Conservation (phyloP, 2,329 filamentous ascomycete species). For the Bipolaris zeicola region DNA sequence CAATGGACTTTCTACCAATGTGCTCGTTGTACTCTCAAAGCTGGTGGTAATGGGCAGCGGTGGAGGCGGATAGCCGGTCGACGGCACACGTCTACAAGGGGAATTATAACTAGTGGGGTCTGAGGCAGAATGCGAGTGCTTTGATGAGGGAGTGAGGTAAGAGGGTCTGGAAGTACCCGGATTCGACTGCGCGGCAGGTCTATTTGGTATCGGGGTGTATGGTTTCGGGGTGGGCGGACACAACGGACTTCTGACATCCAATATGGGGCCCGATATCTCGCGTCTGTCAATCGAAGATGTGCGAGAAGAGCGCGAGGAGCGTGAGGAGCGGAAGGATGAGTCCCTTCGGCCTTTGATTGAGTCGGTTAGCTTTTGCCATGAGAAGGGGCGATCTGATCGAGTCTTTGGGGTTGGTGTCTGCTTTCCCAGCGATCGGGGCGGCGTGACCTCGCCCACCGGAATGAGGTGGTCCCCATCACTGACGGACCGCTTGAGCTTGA, state of each 20-base stretch:
- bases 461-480: constrained; percentile 30
- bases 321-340: constrained; percentile 18
- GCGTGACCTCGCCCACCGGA: constrained; percentile 21
- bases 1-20: constrained; percentile 25
- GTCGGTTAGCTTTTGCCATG: constrained; percentile 36
- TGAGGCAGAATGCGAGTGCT: constrained; percentile 28
- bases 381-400: constrained; percentile 30
- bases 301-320: constrained; percentile 18
- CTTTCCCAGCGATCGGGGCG: constrained; percentile 17
- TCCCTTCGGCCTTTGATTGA: constrained; percentile 30
- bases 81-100: constrained; percentile 13
- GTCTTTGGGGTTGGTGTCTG: constrained; percentile 7
- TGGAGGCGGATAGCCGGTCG: constrained; percentile 16
- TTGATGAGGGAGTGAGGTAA: background rate
- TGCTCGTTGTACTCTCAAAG: constrained; percentile 21
- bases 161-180: constrained; percentile 7
- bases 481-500: constrained; percentile 33
- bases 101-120: constrained; percentile 29
- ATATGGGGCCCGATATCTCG: constrained; percentile 35
- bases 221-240: constrained; percentile 19
- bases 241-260: constrained; percentile 24
- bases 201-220: background rate
- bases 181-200: constrained; percentile 19
- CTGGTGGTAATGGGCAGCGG: constrained; percentile 19
- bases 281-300: constrained; percentile 27